A percentile compares a stretch with the other conserved stretches of the same genome.
These are phyloP conservation scores for Vachellia pachyceras DNA, from an alignment of 306 rosid species.

Conservation along the genomic window DNA sequence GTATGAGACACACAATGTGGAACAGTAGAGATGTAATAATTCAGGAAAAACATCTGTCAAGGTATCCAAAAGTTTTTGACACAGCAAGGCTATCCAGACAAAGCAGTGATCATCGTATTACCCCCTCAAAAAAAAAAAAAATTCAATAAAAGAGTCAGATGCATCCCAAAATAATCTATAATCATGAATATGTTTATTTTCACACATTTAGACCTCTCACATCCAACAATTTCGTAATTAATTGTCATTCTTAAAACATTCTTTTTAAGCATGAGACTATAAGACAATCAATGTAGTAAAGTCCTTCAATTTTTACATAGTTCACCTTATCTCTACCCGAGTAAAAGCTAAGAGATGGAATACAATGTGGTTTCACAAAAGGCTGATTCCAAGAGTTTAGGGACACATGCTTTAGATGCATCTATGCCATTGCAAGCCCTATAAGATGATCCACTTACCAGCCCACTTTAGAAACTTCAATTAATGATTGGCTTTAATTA, in stretches of 20 bases:
- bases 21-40: background rate
- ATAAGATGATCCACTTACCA: background rate
- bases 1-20: conserved; percentile 18
- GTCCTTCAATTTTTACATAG: background rate
- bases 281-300: background rate
- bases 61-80: background rate
- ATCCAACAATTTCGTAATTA: background rate
- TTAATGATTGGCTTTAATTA: background rate
- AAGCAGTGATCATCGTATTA: background rate
- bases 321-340: background rate
- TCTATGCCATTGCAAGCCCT: conserved; percentile 7
- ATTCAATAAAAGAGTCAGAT: background rate
- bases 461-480: background rate
- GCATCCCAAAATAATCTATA: background rate
- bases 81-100: background rate
- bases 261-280: too few species aligned
- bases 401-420: background rate
- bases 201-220: background rate
- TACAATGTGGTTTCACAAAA: background rate
- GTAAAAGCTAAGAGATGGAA: conserved; percentile 11
- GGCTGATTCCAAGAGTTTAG: background rate
- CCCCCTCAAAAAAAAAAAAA: background rate
- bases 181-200: background rate
- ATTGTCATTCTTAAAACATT: conserved; percentile 6
- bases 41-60: background rate